Base-by-base conservation (phyloP, 2,329 filamentous ascomycete species). In the Graphium sp. region DNA sequence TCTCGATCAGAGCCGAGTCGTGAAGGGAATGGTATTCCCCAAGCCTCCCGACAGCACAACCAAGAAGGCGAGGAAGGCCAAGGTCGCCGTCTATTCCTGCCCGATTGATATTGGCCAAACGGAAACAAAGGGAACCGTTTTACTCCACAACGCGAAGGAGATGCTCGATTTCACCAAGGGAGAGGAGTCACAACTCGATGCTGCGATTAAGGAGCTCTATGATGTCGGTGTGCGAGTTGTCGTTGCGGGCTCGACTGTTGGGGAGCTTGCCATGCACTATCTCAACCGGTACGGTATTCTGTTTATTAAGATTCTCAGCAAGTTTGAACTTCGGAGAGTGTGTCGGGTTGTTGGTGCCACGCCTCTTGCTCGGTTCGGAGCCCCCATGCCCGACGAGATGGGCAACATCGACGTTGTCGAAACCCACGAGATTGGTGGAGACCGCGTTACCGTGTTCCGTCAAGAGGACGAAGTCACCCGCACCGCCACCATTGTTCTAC, bases 341-440 rank as follows among this genome's bases (percentile, higher is more conserved):
- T 98, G 91, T 66, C 78, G 89, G 37, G 89, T 98, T 15, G 87
- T 95, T 29, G 87, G 87, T 37, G 89, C 89, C 32, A 94, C 89
- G 10, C 89, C 89, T n/a, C 68, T 98, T 36, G 91, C 91, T 30
- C 78, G 89, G 43, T 66, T 98, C 26, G 89, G 89, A 38, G 89
- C 91, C 11, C 89, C 89, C 24, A 98, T 98, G 89, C 89, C 91
- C n/a, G 89, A 98, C 42, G 89, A 98, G 65, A 95, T 93, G 85
- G 89, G 89, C 39, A 78, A 58, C 43, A 74, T 98, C 37, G 89
- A 98, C 49, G 55, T 98, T 32, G 89, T 98, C 18, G 89, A 98
- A 66, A 95, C 91, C 2, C 67, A 91, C 24, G 89, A 98, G 57
- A 95, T 98, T 49, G 89, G 89, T 38, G 89, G 89, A 42, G 89